Evolutionary conservation across 2,329 filamentous ascomycete species (phyloP).

Genomic region (Tolypocladium amazonense): DNA sequence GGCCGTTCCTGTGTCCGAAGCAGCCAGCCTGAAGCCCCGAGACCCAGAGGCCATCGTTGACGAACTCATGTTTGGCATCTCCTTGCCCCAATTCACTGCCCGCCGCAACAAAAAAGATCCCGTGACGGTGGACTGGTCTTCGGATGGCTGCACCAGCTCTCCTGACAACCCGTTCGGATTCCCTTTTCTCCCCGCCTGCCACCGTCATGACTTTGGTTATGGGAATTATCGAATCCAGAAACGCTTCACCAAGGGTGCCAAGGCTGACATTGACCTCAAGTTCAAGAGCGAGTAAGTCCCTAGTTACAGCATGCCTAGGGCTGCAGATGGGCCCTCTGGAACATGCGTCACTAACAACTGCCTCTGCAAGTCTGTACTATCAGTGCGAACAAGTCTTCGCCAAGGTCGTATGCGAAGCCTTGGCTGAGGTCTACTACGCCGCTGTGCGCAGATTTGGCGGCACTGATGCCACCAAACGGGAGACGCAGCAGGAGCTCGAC

Average conservation of each 20-base stretch:
- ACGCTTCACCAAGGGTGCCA: slow-evolving; percentile 31
- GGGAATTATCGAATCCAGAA: slow-evolving; percentile 39
- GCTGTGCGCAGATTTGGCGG: slow-evolving; percentile 27
- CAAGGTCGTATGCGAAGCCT: slow-evolving; percentile 15
- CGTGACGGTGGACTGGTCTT: slow-evolving; percentile 25
- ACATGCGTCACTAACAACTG: background rate
- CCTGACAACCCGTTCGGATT: slow-evolving; percentile 34
- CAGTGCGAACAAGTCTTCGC: slow-evolving; percentile 19
- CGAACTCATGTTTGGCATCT: slow-evolving; percentile 31
- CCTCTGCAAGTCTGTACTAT: slow-evolving; percentile 20
- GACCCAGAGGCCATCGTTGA: slow-evolving; percentile 27
- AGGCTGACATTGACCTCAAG: slow-evolving; percentile 35
- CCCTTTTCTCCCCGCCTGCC: slow-evolving; percentile 32
- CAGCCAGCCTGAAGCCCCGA: slow-evolving; percentile 9
- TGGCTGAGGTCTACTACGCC: slow-evolving; percentile 30
- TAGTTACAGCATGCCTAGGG: background rate
- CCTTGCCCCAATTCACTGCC: slow-evolving; percentile 29
- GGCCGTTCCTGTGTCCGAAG: slow-evolving; percentile 9
- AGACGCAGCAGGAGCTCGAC: slow-evolving; percentile 12
- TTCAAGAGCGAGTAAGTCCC: slow-evolving; percentile 32
- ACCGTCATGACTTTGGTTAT: slow-evolving; percentile 48
- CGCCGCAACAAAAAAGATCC: slow-evolving; percentile 29
- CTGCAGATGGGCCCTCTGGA: background rate
- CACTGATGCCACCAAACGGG: slow-evolving; percentile 16
- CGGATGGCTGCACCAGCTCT: slow-evolving; percentile 30